Base-by-base conservation (phyloP, 2,329 filamentous ascomycete genomes). In the Fusarium incarnatum region DNA sequence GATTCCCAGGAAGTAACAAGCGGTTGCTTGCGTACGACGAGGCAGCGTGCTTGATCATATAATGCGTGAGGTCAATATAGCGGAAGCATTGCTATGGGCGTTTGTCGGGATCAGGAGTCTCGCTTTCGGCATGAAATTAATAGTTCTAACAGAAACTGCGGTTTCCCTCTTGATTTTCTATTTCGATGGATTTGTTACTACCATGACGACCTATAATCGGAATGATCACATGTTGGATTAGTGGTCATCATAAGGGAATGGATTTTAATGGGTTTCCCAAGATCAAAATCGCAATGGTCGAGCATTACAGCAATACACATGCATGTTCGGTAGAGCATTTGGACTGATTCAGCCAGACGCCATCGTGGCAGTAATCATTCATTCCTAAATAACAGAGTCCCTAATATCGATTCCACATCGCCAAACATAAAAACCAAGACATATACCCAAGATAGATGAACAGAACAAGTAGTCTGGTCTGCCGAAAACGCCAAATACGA, bases 21-120 rank as follows among this genome's bases (percentile, higher is more conserved):
- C n/a, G 30, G 27, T 49, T 42, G 22, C 32, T 23, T 23, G 30
- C 20, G 30, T 27, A 27, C 20, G 30, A 54, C 40, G 25, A 44
- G 37, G 61, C 16, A 28, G 25, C 49, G 32, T 28, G 32, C 9
- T 20, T 23, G 41, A 34, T 37, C 32, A n/a, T 46, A n/a, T 23
- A 30, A 23, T 47, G 42, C 44, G 53, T 15, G 37, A 27, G 27
- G 18, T 53, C 20, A 54, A 61, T 49, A 32, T 34, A 68, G 64
- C 23, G 47, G 42, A 53, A 54, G 65, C 66, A 69, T 66, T 60
- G 23, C 30, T 64, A 54, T 32, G 18, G 69, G 69, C 61, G 69
- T 72, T 70, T 58, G n/a, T 46, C 40, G 23, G 56, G 11, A 41
- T 25, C n/a, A 37, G 47, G 40, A 18, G 18, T 18, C 23, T 41